These are phyloP conservation scores for Dioscorea zingiberensis DNA, from an alignment of 106 monocot species.

Conservation along the genomic window DNA sequence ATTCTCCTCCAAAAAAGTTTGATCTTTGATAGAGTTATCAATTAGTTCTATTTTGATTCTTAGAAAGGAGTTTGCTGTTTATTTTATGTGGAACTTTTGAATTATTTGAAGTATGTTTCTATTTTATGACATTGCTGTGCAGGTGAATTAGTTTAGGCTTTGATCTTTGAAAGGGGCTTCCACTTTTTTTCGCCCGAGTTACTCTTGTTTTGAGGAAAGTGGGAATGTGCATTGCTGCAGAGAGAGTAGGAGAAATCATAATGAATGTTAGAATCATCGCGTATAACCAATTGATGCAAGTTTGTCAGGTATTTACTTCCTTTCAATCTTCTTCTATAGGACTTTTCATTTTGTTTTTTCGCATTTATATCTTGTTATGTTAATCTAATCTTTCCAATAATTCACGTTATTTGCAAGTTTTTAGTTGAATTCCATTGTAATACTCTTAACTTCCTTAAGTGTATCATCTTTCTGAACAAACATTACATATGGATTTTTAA, in stretches of 20 bases:
- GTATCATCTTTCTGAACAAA: too few relatives aligned
- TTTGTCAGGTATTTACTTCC: constrained; percentile 31
- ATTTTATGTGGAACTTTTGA: neutral
- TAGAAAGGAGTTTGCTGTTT: neutral
- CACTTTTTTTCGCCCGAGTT: neutral
- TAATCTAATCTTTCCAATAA: too few relatives aligned
- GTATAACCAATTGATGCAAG: constrained; percentile 33
- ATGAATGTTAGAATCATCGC: constrained; percentile 43
- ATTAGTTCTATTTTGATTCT: too few relatives aligned
- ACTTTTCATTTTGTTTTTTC: neutral
- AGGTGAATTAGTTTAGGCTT: neutral
- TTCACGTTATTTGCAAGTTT: too few relatives aligned
- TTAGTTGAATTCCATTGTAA: too few relatives aligned
- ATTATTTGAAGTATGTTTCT: neutral
- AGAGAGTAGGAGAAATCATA: constrained; percentile 18
- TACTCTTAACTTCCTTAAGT: too few relatives aligned
- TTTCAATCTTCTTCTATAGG: neutral
- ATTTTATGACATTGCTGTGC: neutral
- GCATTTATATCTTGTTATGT: too few relatives aligned
- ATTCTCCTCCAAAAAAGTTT: too few relatives aligned
- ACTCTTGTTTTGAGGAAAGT: neutral
- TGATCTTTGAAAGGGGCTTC: neutral
- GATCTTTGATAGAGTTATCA: neutral
- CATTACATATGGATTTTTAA: too few relatives aligned
- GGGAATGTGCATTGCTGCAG: constrained; percentile 31